phyloP scores from a whole-genome alignment of 1,284 basidiomycete genomes.

The Singerocomus inundabilis region DNA sequence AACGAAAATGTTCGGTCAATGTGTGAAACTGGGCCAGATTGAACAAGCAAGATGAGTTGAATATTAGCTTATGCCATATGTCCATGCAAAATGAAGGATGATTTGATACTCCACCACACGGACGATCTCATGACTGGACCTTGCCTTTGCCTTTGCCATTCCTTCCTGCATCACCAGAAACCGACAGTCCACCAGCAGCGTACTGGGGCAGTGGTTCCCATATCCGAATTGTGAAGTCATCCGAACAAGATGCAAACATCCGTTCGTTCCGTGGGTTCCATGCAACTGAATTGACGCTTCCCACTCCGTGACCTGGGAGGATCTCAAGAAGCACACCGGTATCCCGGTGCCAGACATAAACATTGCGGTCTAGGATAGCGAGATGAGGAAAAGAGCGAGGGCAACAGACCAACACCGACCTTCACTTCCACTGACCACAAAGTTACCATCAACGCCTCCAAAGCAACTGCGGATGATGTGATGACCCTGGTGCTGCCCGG shows the following conservation, averaged over 20 bases:
- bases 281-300: conserved; percentile 92
- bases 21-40: conserved; percentile 25
- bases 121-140: conserved; percentile 52
- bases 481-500: conserved; percentile 76
- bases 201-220: conserved; percentile 64
- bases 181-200: conserved; percentile 6
- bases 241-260: conserved; percentile 94
- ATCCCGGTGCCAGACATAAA: conserved; percentile 95
- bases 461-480: conserved; percentile 93
- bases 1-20: conserved; percentile 31
- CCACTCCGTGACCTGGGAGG: conserved; percentile 79
- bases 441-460: conserved; percentile 88
- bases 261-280: conserved; percentile 89
- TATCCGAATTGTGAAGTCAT: conserved; percentile 82
- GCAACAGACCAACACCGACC: conserved; percentile 48
- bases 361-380: conserved; percentile 65
- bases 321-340: conserved; percentile 81
- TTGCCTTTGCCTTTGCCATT: conserved; percentile 71
- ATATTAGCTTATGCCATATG: conserved; percentile 31
- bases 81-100: conserved; percentile 29
- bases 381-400: conserved; percentile 7
- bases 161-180: conserved; percentile 18
- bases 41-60: conserved; percentile 29
- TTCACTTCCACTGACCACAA: conserved; percentile 93
- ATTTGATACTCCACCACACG: conserved; percentile 20